Conservation (phyloP, 148 eudicot genomes). For the Vaccinium myrtillus region DNA sequence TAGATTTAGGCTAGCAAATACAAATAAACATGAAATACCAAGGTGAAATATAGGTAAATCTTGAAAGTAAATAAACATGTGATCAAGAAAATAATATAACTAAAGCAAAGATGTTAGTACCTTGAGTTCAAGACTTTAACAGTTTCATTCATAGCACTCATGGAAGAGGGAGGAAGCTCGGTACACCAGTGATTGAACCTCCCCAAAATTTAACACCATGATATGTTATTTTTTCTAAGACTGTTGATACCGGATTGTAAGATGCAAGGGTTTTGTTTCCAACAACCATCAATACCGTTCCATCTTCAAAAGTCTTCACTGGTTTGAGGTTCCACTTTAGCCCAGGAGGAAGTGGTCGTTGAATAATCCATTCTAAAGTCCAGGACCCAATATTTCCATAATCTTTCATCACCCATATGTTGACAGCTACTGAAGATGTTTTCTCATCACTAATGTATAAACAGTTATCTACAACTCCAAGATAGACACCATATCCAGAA, state of each 20-base stretch:
- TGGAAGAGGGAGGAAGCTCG: too few relatives aligned
- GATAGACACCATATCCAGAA: neutral
- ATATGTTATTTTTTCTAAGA: neutral
- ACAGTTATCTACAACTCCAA: neutral
- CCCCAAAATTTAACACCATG: neutral
- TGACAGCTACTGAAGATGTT: neutral
- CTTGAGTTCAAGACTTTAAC: neutral
- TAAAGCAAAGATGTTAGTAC: neutral
- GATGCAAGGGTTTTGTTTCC: neutral
- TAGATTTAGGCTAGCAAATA: neutral
- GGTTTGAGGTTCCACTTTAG: neutral
- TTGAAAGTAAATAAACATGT: neutral
- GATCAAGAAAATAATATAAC: neutral
- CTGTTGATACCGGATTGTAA: neutral
- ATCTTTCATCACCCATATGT: neutral
- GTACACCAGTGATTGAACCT: neutral
- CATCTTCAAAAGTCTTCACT: neutral
- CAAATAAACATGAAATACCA: too few relatives aligned
- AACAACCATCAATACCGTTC: neutral
- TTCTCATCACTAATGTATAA: neutral
- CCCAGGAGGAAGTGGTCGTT: neutral
- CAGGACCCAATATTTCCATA: neutral
- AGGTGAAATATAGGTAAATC: neutral
- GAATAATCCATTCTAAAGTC: neutral
- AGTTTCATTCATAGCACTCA: neutral